A percentile compares a stretch with the other conserved stretches of the same genome.
Evolutionary conservation across 169 alveolate genomes (phyloP).

Genomic region (Cryptosporidium ubiquitum): DNA sequence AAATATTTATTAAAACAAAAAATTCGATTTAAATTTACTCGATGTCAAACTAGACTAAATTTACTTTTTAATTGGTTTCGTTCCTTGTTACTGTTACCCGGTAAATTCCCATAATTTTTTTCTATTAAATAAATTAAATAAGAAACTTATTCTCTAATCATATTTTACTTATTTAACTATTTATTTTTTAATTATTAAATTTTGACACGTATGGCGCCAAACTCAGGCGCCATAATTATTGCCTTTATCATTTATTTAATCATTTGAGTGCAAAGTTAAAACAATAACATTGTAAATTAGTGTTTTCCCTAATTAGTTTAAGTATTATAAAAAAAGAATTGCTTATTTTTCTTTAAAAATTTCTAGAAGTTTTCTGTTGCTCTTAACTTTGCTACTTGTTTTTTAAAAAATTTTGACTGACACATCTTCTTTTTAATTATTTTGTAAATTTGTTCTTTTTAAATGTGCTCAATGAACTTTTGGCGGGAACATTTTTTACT

Average conservation of each 20-base stretch:
- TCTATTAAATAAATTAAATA: background rate
- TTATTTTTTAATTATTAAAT: background rate
- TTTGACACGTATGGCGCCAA: background rate
- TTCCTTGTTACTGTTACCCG: background rate
- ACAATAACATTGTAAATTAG: background rate
- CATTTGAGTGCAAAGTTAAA: background rate
- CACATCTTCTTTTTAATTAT: too few species aligned
- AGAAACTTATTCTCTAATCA: background rate
- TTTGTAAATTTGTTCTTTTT: too few species aligned
- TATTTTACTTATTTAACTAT: background rate
- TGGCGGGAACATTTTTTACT: background rate
- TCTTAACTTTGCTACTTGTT: background rate
- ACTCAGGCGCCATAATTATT: background rate
- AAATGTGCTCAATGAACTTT: too few species aligned
- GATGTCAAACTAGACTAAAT: conserved; percentile 20
- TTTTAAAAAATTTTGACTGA: background rate
- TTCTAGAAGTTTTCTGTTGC: background rate
- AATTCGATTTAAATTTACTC: background rate
- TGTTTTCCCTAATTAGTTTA: background rate
- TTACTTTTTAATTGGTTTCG: background rate
- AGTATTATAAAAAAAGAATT: too few species aligned
- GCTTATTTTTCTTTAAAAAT: background rate
- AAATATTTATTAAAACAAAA: background rate
- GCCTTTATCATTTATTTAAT: background rate
- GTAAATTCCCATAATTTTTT: background rate